These are phyloP conservation scores for Plantago coronopus DNA, from an alignment of 305 asterid species.

Conservation along the genomic window DNA sequence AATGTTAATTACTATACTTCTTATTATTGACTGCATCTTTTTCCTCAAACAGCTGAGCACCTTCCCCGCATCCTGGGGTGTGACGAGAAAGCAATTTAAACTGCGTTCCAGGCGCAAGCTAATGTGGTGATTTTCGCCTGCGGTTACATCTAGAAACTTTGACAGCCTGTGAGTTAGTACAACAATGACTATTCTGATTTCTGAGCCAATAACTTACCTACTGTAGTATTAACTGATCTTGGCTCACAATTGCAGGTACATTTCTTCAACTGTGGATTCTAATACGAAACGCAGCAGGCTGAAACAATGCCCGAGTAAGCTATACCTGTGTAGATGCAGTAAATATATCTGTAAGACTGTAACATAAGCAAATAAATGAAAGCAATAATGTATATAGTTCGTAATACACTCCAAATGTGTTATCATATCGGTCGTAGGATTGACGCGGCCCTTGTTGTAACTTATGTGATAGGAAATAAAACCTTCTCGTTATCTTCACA, in stretches of 20 bases:
- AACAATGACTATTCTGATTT: not conserved
- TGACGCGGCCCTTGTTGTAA: no score
- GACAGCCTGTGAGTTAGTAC: constrained; percentile 7
- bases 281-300: no score
- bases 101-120: constrained; percentile 51
- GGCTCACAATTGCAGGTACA: not conserved
- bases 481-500: no score
- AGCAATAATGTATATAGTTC: no score
- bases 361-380: no score
- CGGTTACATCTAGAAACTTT: not conserved
- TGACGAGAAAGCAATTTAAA: constrained; percentile 64
- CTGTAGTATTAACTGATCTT: not conserved
- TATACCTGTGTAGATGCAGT: no score
- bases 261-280: no score
- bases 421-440: no score
- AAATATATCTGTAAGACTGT: no score
- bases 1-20: not conserved
- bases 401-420: no score
- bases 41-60: constrained; percentile 59
- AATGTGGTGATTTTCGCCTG: constrained; percentile 45
- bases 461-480: no score
- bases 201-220: not conserved
- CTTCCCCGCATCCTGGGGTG: constrained; percentile 72
- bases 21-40: constrained; percentile 3
- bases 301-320: no score